phyloP scores from a whole-genome alignment of 1,139 yeast genomes.

The Pichia sp. region DNA sequence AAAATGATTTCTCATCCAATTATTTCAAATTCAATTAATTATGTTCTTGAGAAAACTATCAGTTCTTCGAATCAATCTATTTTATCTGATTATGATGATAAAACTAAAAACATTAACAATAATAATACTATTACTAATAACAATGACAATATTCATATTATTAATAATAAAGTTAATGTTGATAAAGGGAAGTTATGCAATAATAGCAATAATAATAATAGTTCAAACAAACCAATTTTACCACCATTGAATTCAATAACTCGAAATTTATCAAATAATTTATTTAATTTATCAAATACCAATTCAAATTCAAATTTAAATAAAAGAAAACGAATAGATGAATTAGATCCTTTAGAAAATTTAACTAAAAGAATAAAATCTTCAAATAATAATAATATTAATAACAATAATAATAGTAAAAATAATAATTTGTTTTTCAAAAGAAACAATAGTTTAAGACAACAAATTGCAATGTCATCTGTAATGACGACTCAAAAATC shows the following conservation, averaged over 20 bases:
- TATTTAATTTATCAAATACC: too few species aligned
- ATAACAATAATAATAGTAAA: not conserved
- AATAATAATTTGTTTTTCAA: not conserved
- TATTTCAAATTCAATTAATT: slow-evolving; percentile 30
- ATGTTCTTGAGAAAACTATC: slow-evolving; percentile 30
- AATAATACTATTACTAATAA: not conserved
- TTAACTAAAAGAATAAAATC: too few species aligned
- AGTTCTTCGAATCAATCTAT: slow-evolving; percentile 24
- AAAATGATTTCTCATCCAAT: slow-evolving; percentile 31
- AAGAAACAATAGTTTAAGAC: slow-evolving; percentile 18
- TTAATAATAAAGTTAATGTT: too few species aligned
- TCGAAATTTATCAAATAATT: too few species aligned
- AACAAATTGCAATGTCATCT: slow-evolving; percentile 26
- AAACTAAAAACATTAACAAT: not conserved
- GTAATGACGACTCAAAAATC: slow-evolving; percentile 27
- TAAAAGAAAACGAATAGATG: too few species aligned
- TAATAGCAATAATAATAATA: too few species aligned
- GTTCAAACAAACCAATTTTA: too few species aligned
- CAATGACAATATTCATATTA: too few species aligned
- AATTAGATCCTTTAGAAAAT: too few species aligned
- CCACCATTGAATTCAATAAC: too few species aligned
- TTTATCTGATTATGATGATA: not conserved
- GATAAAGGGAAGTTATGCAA: too few species aligned
- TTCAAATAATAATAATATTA: not conserved
- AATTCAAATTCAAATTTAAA: too few species aligned